phyloP scores from a whole-genome alignment of 1,284 basidiomycete species.

The Neonothopanus nambi region DNA sequence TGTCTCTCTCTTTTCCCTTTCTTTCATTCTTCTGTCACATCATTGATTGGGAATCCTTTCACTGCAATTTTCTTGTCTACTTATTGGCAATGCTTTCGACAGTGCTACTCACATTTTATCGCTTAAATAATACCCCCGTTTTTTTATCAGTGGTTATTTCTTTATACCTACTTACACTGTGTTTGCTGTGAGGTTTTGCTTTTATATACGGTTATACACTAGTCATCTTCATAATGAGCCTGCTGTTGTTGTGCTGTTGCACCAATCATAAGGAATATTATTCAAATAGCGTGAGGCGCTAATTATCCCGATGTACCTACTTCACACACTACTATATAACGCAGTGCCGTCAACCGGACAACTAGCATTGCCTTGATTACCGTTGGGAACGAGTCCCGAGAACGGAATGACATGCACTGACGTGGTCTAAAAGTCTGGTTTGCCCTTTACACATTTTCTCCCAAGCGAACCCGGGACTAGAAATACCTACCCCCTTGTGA shows the following conservation, averaged over 20 bases:
- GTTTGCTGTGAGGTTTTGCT: background rate
- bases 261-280: too few species aligned
- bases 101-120: background rate
- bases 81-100: conserved; percentile 10
- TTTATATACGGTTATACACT: too few species aligned
- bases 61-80: background rate
- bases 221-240: too few species aligned
- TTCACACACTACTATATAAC: too few species aligned
- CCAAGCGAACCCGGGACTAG: too few species aligned
- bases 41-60: background rate
- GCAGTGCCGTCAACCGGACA: background rate
- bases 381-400: background rate
- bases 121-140: conserved; percentile 1
- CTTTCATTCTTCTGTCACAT: background rate
- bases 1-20: background rate
- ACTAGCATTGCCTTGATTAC: background rate
- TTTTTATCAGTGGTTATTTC: background rate
- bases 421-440: too few species aligned
- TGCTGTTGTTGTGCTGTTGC: too few species aligned
- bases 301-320: too few species aligned
- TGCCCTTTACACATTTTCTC: too few species aligned
- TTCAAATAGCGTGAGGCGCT: too few species aligned
- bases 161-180: conserved; percentile 12
- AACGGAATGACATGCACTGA: too few species aligned
- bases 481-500: too few species aligned